Base-by-base conservation (phyloP, 495 filamentous ascomycete species). In the Friedmanniomyces simplex region DNA sequence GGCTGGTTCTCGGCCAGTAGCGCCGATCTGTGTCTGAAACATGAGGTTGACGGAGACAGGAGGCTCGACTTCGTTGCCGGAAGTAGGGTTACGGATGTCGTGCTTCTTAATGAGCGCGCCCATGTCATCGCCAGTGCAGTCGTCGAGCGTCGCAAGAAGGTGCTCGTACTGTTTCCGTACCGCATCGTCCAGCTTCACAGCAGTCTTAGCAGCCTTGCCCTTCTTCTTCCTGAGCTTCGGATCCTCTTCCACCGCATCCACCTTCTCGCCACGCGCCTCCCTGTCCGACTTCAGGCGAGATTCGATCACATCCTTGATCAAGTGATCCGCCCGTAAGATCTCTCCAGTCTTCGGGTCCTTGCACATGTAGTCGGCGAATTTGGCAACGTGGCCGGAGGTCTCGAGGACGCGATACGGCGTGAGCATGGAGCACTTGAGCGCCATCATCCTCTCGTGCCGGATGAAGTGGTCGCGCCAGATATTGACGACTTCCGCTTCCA, bases 281-380 rank as follows among this genome's bases (percentile, higher is more conserved):
- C 71, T 73, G 61, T 79, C 74, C 18, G 72, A 66, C 73, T 88
- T 89, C 49, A 98, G 72, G 24, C 93, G 78, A 30, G 77, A 70
- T 74, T 96, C 90, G 22, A 98, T 79, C 26, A 95, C 82, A 65
- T 95, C 90, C 74, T 97, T 89, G 36, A 98, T 88, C 61, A 97
- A 77, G 73, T 98, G 93, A 68, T 98, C 93, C 28, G 93, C 90
- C 58, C 93, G 82, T 70, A 96, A 84, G 57, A 96, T 94, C 75
- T 97, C 94, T 65, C 93, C 93, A 63, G 85, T 93, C 76, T 95
- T 93, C 52, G 90, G 89, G 70, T 98, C 93, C 72, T 96, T 96
- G 82, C 89, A 95, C 91, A 96, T 96, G 88, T 88, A 96, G 70
- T 97, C 94, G 63, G 89, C 86, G 70, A 97, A 98, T 71, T 94